Base-by-base conservation (phyloP, 176 grass and related monocot species). In the Tillandsia fasciculata region DNA sequence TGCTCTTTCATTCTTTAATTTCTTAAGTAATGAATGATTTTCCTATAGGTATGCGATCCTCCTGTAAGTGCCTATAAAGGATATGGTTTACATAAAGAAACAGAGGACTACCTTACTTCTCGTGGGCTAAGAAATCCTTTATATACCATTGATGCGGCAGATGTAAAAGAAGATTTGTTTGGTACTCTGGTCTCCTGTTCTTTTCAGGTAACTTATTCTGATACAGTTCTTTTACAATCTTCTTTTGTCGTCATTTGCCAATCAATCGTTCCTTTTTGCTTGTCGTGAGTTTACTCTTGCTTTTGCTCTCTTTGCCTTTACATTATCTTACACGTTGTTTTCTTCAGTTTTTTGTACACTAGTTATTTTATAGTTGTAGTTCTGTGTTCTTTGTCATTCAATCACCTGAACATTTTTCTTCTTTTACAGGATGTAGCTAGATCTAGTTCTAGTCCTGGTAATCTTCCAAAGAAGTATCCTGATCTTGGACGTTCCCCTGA, bases 51-150 rank as follows among this genome's bases (percentile, higher is more conserved):
- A 65, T 81, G 70, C 65, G 73, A 82, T 71, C 87, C 87, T 80
- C 70, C 84, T 77, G 85, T 87, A 51, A 96, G 91, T 88, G 91
- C 81, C 61, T 91, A 86, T 74, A 96, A 96, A 76, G 85, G 88
- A 76, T 66, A 50, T 29, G 57, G 42, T 67, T 96, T 87, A 76
- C 80, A 23, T 66, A 91, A 74, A 84, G 78, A 88, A 82, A 91
- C 79, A 74, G 91, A 86, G 77, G 75, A 88, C 51, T 88, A 83
- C 18, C 64, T 91, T 53, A 65, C 81, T 77, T 82, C 88, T 20
- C 65, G 12, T 69, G 92, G 87, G 61, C 48, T 91, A 15, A 82
- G 64, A 54, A 80, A 84, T 79, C 82, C 88, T 74, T 63, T 80
- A 49, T 96, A 88, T 58, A 76, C 74, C 48, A 77, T 91, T 63